phyloP scores from a whole-genome alignment of 768 basidiomycete species.

The Suillus decipiens region DNA sequence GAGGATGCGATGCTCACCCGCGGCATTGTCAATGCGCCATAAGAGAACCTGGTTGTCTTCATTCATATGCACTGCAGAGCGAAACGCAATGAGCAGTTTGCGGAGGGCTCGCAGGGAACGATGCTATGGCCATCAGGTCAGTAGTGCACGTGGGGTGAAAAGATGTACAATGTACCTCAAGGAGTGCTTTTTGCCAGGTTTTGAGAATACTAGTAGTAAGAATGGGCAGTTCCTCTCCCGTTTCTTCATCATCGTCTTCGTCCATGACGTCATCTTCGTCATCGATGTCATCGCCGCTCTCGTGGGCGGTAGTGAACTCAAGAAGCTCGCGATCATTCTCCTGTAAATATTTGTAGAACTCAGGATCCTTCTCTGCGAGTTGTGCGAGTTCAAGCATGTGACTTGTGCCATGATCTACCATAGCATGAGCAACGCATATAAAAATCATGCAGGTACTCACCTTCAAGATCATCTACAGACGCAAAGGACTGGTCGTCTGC shows the following conservation, averaged over 20 bases:
- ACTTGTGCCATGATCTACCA: conserved; percentile 63
- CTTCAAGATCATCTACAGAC: conserved; percentile 78
- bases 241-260: conserved; percentile 42
- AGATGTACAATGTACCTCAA: conserved; percentile 57
- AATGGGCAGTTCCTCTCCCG: conserved; percentile 44
- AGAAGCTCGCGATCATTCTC: conserved; percentile 94
- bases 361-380: conserved; percentile 95
- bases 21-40: conserved; percentile 84
- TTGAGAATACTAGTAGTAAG: conserved; percentile 71
- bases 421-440: conserved; percentile 5
- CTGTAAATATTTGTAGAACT: conserved; percentile 97
- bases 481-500: conserved; percentile 70
- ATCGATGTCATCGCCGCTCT: conserved; percentile 41
- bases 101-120: conserved; percentile 82
- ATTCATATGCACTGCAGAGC: conserved; percentile 88
- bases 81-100: conserved; percentile 86
- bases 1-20: conserved; percentile 46
- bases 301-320: conserved; percentile 61
- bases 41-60: conserved; percentile 78
- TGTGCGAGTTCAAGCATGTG: conserved; percentile 85
- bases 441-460: conserved; percentile 28
- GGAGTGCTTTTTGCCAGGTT: conserved; percentile 85
- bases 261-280: conserved; percentile 52
- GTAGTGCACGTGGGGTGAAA: background rate
- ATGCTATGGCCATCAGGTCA: conserved; percentile 50